Percentiles rank a stretch among this genome's conserved stretches.
Evolutionary conservation across 2,329 filamentous ascomycete genomes (phyloP).

Genomic region (Furcasterigmium furcatum): DNA sequence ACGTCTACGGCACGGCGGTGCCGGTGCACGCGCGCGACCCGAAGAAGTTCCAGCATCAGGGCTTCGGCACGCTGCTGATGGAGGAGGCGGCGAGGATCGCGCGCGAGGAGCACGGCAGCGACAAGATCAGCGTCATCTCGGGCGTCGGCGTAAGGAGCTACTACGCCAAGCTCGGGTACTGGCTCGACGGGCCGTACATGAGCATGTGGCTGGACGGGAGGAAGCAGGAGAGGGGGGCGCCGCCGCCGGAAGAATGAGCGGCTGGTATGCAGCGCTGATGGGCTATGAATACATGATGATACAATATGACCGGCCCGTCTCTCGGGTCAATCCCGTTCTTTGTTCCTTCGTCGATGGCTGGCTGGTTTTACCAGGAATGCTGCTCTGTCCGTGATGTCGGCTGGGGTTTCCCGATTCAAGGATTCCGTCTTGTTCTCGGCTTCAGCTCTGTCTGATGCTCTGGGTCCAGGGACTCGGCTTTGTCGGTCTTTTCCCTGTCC

Average conservation of each 20-base stretch:
- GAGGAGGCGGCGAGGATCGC: slow-evolving; percentile 97
- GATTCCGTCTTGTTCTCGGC: no score
- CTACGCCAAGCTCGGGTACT: slow-evolving; percentile 90
- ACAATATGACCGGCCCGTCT: slow-evolving; percentile 3
- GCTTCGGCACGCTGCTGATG: slow-evolving; percentile 94
- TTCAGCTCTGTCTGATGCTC: no score
- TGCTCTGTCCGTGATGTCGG: no score
- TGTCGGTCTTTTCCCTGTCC: no score
- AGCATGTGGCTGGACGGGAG: slow-evolving; percentile 60
- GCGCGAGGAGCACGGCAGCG: slow-evolving; percentile 86
- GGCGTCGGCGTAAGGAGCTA: slow-evolving; percentile 95
- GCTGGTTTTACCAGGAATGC: no score
- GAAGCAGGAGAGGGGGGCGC: not conserved
- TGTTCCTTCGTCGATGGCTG: slow-evolving; percentile 16
- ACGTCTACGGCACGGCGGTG: slow-evolving; percentile 97
- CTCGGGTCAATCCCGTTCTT: not conserved
- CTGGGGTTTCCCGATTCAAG: no score
- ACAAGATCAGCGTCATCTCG: slow-evolving; percentile 96
- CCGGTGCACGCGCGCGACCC: slow-evolving; percentile 94
- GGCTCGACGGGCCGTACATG: slow-evolving; percentile 87
- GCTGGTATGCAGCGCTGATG: not conserved
- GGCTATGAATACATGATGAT: not conserved
- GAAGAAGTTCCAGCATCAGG: slow-evolving; percentile 97
- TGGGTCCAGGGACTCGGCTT: no score
- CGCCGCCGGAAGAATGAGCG: not conserved